phyloP scores from a whole-genome alignment of 805 yeast species.

The Candida manassasensis region DNA sequence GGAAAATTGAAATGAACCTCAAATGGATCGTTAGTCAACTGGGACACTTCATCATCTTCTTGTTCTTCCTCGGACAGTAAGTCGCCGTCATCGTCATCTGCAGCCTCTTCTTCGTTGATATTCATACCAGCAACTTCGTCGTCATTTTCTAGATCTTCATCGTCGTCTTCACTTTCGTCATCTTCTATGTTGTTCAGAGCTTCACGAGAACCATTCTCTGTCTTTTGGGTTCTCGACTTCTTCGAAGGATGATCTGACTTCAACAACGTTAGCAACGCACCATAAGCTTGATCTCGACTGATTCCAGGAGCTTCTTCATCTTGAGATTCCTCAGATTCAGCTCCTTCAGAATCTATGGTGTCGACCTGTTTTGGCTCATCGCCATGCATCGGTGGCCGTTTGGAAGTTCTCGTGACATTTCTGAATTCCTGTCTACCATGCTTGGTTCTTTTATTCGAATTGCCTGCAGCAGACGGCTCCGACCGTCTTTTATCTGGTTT shows the following conservation, averaged over 20 bases:
- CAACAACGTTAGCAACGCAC: slow-evolving; percentile 61
- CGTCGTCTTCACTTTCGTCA: slow-evolving; percentile 8
- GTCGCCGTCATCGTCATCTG: slow-evolving; percentile 16
- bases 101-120: slow-evolving; percentile 17
- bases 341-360: slow-evolving; percentile 4
- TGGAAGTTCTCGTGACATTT: slow-evolving; percentile 51
- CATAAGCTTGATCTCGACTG: slow-evolving; percentile 45
- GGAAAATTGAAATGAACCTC: slow-evolving; percentile 66
- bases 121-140: slow-evolving; percentile 28
- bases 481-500: not conserved
- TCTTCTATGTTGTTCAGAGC: slow-evolving; percentile 11
- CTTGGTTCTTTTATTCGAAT: slow-evolving; percentile 19
- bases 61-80: slow-evolving; percentile 17
- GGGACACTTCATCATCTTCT: slow-evolving; percentile 31
- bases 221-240: slow-evolving; percentile 11
- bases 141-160: slow-evolving; percentile 13
- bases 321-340: slow-evolving; percentile 11
- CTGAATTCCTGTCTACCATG: slow-evolving; percentile 62
- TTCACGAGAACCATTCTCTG: slow-evolving; percentile 7
- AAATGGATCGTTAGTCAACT: slow-evolving; percentile 57
- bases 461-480: not conserved
- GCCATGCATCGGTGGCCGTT: slow-evolving; percentile 22
- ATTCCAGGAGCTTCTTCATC: slow-evolving; percentile 12
- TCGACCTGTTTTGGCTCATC: slow-evolving; percentile 6
- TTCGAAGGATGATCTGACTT: slow-evolving; percentile 37